phyloP scores from a whole-genome alignment of 1,284 basidiomycete genomes.

The Microbotryum intermedium region DNA sequence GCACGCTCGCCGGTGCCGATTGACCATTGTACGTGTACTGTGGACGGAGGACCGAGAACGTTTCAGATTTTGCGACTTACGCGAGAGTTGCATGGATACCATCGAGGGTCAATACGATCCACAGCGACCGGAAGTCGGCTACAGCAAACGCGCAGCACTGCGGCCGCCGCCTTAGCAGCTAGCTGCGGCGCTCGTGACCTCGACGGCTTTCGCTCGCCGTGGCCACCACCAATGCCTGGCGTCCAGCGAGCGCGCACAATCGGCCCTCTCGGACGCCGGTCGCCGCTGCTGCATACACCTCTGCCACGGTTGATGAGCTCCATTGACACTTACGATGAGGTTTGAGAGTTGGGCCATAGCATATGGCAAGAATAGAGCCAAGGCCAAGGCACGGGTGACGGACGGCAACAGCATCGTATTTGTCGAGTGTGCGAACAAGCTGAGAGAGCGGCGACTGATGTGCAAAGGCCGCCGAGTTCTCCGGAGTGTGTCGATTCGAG shows the following conservation, averaged over 20 bases:
- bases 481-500: too few species aligned
- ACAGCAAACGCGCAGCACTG: conserved; percentile 6
- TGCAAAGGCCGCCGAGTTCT: too few species aligned
- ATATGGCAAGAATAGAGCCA: too few species aligned
- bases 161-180: conserved; percentile 4
- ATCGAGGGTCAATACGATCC: too few species aligned
- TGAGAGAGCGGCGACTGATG: too few species aligned
- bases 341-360: too few species aligned
- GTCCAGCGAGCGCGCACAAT: background rate
- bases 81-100: too few species aligned
- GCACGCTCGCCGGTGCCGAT: conserved; percentile 4
- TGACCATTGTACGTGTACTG: conserved; percentile 16
- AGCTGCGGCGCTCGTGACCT: background rate
- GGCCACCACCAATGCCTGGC: background rate
- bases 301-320: background rate
- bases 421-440: too few species aligned
- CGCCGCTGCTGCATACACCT: background rate
- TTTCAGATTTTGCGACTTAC: too few species aligned
- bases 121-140: background rate
- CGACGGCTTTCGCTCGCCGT: background rate
- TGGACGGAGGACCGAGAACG: background rate
- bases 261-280: background rate
- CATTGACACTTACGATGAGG: too few species aligned
- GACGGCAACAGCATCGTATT: too few species aligned
- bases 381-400: too few species aligned